Evolutionary conservation across 1,284 basidiomycete genomes (phyloP).

Genomic region (Trametes versicolor): DNA sequence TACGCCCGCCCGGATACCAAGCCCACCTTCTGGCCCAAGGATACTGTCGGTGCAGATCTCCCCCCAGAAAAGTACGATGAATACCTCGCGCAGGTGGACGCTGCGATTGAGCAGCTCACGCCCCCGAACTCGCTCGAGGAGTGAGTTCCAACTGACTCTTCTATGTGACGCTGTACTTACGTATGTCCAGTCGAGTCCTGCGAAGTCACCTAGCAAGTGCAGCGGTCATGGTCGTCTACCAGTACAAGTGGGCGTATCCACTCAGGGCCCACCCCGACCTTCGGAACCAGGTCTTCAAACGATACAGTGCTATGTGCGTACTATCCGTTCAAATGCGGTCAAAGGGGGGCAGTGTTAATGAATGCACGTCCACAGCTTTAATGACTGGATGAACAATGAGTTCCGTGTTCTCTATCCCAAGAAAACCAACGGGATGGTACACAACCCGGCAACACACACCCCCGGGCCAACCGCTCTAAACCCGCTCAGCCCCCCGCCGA

Average conservation of each 20-base stretch:
- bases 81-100: conserved; percentile 15
- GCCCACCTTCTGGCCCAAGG: not conserved
- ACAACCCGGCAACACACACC: not conserved
- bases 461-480: not conserved
- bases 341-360: not conserved
- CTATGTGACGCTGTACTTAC: not conserved
- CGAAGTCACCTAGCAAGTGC: conserved; percentile 11
- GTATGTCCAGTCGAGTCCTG: conserved; percentile 7
- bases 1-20: conserved; percentile 2
- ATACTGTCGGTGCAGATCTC: conserved; percentile 1
- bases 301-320: conserved; percentile 8
- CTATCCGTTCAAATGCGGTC: not conserved
- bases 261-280: conserved; percentile 18
- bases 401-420: not conserved
- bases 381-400: not conserved
- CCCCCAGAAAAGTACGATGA: conserved; percentile 12
- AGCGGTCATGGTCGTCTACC: conserved; percentile 5
- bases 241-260: conserved; percentile 12
- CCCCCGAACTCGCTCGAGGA: conserved; percentile 16
- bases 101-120: conserved; percentile 19
- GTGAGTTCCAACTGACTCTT: not conserved
- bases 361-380: not conserved
- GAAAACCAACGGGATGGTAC: not conserved
- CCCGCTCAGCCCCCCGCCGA: conserved; percentile 1
- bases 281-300: not conserved